Base-by-base conservation (phyloP, 805 yeast species). In the Ogataea degrootiae region DNA sequence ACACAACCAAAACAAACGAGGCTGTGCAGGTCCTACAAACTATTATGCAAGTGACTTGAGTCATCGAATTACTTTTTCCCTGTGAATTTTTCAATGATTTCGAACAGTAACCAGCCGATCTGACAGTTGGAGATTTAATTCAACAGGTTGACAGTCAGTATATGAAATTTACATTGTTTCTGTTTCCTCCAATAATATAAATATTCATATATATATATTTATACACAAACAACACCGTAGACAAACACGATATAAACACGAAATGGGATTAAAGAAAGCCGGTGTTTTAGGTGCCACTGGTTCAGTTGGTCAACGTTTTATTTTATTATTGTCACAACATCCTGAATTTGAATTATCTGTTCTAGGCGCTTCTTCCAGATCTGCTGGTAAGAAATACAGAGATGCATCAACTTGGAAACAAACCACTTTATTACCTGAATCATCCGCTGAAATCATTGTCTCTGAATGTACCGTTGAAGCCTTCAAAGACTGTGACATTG, bases 201-300 rank as follows among this genome's bases (percentile, higher is more conserved):
- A 26, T 26, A 26, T 6, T 26, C 21, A 26, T 26, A 26, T 26
- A 26, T 26, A 26, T 26, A 26, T 26, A 26, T 6, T 9, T 6
- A 9, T 26, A 26, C 11, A 26, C 11, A 26, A 9, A 26, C 11
- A 26, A 9, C 11, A 26, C 31, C 12, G 4, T 26, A 26, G 2
- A 9, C 11, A 26, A 26, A 26, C 31, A 26, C 11, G 5, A 6
- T 17, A 42, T 23, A 36, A 37, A 17, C 19, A 29, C n/a, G 34
- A 19, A 37, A 49, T 61, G 53, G 51, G 60, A 44, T 47, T 55
- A 15, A 74, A 66, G 52, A 78, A 77, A 66, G 84, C 82, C 21
- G 99, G 99, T 73, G 97, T 94, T 58, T 75, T 92, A 52, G 99
- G 99, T 43, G 98, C 98, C 56, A 92, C 99, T 12, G 99, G 99